Conservation (phyloP, 176 grass and related monocot genomes). For the Musa itinerans region DNA sequence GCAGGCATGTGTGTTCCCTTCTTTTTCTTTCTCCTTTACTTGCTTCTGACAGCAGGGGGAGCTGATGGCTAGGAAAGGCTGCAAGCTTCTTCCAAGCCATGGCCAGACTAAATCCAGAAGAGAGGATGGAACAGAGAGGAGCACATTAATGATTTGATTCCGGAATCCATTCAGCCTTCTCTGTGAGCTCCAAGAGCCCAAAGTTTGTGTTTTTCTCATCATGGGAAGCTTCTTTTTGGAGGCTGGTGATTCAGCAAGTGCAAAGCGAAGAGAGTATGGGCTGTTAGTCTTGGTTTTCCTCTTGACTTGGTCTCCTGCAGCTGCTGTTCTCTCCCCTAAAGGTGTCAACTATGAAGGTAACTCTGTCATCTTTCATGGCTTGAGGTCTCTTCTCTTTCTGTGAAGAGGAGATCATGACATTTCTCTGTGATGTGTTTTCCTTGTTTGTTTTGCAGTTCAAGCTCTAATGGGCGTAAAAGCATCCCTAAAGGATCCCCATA, state of each 20-base stretch:
- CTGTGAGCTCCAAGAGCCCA: neutral
- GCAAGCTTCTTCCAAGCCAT: constrained; percentile 50
- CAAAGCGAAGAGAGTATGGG: constrained; percentile 14
- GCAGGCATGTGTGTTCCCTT: constrained; percentile 67
- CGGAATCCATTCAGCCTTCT: neutral
- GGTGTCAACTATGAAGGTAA: constrained; percentile 94
- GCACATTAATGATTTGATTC: constrained; percentile 34
- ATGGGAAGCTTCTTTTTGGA: constrained; percentile 17
- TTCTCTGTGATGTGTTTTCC: neutral
- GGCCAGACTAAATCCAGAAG: neutral
- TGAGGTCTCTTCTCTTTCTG: constrained; percentile 4
- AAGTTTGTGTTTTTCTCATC: neutral
- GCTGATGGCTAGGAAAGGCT: constrained; percentile 31
- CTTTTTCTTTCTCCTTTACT: constrained; percentile 25
- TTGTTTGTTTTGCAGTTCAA: constrained; percentile 41
- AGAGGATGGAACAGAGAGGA: constrained; percentile 2
- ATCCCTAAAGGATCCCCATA: constrained; percentile 62
- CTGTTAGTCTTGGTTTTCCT: constrained; percentile 23
- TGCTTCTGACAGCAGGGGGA: constrained; percentile 35
- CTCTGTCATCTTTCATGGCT: constrained; percentile 5
- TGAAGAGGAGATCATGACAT: neutral
- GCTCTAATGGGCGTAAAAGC: constrained; percentile 73
- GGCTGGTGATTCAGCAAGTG: constrained; percentile 20
- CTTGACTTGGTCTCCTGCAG: constrained; percentile 27
- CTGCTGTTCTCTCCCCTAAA: constrained; percentile 67